Base-by-base conservation (phyloP, 768 basidiomycete species). In the Amylocystis lapponica region DNA sequence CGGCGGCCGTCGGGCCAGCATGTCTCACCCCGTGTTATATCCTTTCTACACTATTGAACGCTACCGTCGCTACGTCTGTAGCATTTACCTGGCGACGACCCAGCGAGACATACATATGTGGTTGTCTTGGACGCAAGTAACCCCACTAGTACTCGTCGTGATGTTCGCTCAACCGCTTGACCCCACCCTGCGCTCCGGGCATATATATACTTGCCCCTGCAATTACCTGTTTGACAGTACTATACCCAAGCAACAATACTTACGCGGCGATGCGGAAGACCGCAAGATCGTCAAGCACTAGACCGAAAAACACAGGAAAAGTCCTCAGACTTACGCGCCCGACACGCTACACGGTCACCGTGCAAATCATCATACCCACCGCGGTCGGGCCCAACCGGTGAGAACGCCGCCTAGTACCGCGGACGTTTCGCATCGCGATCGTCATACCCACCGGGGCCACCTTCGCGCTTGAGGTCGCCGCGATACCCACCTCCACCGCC, bases 381-480 rank as follows among this genome's bases (percentile, higher is more conserved):
- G 27, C 41, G 32, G 27, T 21, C 45, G 23, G 41, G 27, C 20
- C 36, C 12, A 12, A 35, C 17, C 26, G 13, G 33, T 22, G 27
- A 13, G 35, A 43, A 23, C 41, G 27, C 41, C 32, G 22, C 27
- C 57, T 59, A 90, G 66, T 86, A 88, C 58, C 88, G 78, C 57
- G 83, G 81, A 59, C 88, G 83, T 66, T 91, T 91, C 26, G 72
- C 56, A 52, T 89, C 87, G 52, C 87, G 77, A 63, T 90, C 87
- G 58, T 90, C 87, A 64, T 75, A 86, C 64, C 82, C 82, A 68
- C 82, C 80, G 41, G 82, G 74, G 53, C 76, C 79, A 59, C 83
- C 81, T 59, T 75, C 75, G 51, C 86, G 79, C 66, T 88, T 88
- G 69, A 86, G 80, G 59, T 83, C 83, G 27, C 76, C 75, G 49